Base-by-base conservation (phyloP, 1,284 basidiomycete species). In the Chiua sp. region DNA sequence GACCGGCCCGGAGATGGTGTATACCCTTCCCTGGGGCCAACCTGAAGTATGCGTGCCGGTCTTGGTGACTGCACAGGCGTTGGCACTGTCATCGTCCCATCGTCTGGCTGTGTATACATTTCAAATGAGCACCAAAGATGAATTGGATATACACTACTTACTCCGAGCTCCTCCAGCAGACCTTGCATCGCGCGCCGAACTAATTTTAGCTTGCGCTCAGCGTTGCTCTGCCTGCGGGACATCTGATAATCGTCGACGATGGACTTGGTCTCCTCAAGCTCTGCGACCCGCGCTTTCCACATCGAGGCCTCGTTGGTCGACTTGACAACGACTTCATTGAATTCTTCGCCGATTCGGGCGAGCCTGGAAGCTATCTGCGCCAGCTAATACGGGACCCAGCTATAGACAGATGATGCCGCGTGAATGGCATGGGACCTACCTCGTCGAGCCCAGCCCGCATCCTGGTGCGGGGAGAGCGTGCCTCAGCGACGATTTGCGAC, bases 111-210 rank as follows among this genome's bases (percentile, higher is more conserved):
- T n/a, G 37, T n/a, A n/a, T 52, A 42, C 42, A 47, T 42, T 15
- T 15, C 8, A 15, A 20, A 51, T 72, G 55, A 59, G 49, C 56
- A 55, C 28, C 23, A 15, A 49, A 16, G 6, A 26, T 23, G 22
- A 20, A 47, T 56, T 26, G 7, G 16, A 22, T 18, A 33, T 46
- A 44, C 10, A 50, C 39, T 42, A 57, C 61, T 63, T 65, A 81
- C 81, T 67, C 65, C 66, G 47, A 75, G 71, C 61, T 81, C 79
- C 49, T 78, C 70, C 26, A 83, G 58, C 30, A 84, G 66, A 56
- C 77, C 72, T 30, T 70, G 65, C 55, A 82, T 70, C 13, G 81
- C 75, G 58, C 73, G 76, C 30, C 75, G 69, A 37, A 78, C 67
- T 54, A 78, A 72, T 30, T 68, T 73, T 18, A 83, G 60, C 59